Percentiles rank a stretch among this genome's conserved stretches.
Evolutionary conservation across 805 yeast species (phyloP).

Genomic region (Schizosaccharomyces japonicus): DNA sequence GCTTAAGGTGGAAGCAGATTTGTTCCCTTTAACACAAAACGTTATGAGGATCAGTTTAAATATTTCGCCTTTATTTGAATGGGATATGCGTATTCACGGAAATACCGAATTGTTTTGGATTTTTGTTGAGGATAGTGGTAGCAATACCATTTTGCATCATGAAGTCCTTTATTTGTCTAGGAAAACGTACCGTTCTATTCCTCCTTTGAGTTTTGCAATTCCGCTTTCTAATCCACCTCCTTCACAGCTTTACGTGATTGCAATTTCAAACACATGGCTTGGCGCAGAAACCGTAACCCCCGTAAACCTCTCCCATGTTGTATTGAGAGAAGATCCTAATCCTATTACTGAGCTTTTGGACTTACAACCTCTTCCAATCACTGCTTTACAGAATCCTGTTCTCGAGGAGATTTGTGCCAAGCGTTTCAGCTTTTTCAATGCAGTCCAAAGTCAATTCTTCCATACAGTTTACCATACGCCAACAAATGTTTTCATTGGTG

Average conservation of each 20-base stretch:
- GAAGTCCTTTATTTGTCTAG: slow-evolving; percentile 53
- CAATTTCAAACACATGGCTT: slow-evolving; percentile 68
- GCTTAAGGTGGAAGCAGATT: slow-evolving; percentile 50
- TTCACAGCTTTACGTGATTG: slow-evolving; percentile 58
- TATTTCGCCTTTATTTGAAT: slow-evolving; percentile 52
- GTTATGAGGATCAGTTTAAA: slow-evolving; percentile 61
- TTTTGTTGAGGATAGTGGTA: slow-evolving; percentile 66
- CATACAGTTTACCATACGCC: slow-evolving; percentile 64
- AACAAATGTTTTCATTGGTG: slow-evolving; percentile 71
- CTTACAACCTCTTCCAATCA: slow-evolving; percentile 63
- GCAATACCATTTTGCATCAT: slow-evolving; percentile 48
- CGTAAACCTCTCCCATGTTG: slow-evolving; percentile 71
- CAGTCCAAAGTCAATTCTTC: slow-evolving; percentile 95
- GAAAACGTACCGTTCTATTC: slow-evolving; percentile 29
- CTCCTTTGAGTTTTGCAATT: slow-evolving; percentile 74
- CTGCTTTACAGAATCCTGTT: slow-evolving; percentile 47
- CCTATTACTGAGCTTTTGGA: slow-evolving; percentile 57
- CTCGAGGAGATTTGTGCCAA: slow-evolving; percentile 44
- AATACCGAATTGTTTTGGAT: slow-evolving; percentile 76
- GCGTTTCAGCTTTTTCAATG: slow-evolving; percentile 71
- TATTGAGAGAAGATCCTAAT: slow-evolving; percentile 71
- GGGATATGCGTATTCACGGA: slow-evolving; percentile 72
- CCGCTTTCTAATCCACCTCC: slow-evolving; percentile 81
- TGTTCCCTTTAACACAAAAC: slow-evolving; percentile 67
- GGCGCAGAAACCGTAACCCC: slow-evolving; percentile 58